Evolutionary conservation across 306 rosid species (phyloP).

Genomic region (Echinosophora koreensis): DNA sequence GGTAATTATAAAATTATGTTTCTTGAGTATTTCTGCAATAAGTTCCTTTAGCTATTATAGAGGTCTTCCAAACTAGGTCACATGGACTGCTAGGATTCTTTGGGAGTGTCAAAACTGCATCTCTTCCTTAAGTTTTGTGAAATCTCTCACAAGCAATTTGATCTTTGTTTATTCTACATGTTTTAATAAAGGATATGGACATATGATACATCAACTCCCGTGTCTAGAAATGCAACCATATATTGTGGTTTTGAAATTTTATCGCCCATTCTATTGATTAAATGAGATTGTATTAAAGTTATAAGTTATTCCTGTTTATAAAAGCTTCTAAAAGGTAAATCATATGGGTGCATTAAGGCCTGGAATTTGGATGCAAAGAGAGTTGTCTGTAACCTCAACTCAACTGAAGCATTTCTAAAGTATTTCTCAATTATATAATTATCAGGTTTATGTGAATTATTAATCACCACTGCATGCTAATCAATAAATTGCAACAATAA

Average conservation of each 20-base stretch:
- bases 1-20: constrained; percentile 6
- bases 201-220: constrained; percentile 80
- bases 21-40: neutral
- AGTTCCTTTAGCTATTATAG: neutral
- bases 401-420: constrained; percentile 87
- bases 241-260: constrained; percentile 90
- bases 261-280: constrained; percentile 52
- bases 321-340: constrained; percentile 97
- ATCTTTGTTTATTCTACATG: constrained; percentile 34
- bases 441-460: constrained; percentile 6
- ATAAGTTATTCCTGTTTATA: constrained; percentile 54
- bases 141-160: constrained; percentile 31
- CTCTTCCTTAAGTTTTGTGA: constrained; percentile 37
- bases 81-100: constrained; percentile 3
- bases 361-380: constrained; percentile 98
- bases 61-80: constrained; percentile 30
- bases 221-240: constrained; percentile 95
- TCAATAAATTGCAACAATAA: too few relatives aligned
- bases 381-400: constrained; percentile 93
- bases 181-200: constrained; percentile 85
- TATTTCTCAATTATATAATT: constrained; percentile 40
- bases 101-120: constrained; percentile 5
- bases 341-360: constrained; percentile 91
- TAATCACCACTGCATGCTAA: too few relatives aligned
- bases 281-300: constrained; percentile 38